These are phyloP conservation scores for Phycomyces blakesleeanus DNA, from an alignment of 192 early-diverging fungal species.

Conservation along the genomic window DNA sequence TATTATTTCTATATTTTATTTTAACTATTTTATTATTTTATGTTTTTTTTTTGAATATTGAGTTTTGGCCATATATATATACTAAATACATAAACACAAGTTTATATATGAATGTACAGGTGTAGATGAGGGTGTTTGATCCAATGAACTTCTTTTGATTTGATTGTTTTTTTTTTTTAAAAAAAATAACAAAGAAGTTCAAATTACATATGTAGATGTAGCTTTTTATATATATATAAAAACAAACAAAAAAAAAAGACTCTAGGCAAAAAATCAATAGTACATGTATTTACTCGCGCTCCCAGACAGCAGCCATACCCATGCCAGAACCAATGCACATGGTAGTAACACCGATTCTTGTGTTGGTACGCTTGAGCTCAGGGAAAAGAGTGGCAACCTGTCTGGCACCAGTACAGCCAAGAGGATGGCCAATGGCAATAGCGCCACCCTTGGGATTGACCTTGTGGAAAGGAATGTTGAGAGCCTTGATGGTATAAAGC, in stretches of 20 bases:
- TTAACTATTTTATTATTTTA: too few relatives aligned
- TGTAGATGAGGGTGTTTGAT: too few relatives aligned
- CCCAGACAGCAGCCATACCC: constrained; percentile 87
- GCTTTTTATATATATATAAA: too few relatives aligned
- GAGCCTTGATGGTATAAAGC: constrained; percentile 85
- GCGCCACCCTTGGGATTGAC: constrained; percentile 99
- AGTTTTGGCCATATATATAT: too few relatives aligned
- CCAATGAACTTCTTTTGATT: too few relatives aligned
- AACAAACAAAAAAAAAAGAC: too few relatives aligned
- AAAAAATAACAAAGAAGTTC: too few relatives aligned
- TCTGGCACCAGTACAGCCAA: constrained; percentile 89
- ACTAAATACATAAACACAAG: too few relatives aligned
- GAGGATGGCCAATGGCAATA: constrained; percentile 95
- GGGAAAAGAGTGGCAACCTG: constrained; percentile 94
- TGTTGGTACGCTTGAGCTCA: constrained; percentile 83
- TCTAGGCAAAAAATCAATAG: not conserved
- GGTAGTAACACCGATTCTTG: constrained; percentile 80
- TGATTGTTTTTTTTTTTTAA: too few relatives aligned
- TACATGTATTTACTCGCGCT: constrained; percentile 65
- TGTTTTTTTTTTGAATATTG: too few relatives aligned
- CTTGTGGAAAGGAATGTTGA: constrained; percentile 82
- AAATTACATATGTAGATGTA: too few relatives aligned
- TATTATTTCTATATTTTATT: not conserved
- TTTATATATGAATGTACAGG: too few relatives aligned
- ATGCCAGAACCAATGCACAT: constrained; percentile 89